These are phyloP conservation scores for Aspergillus spinulosporus DNA, from an alignment of 2,329 filamentous ascomycete species.

Conservation along the genomic window DNA sequence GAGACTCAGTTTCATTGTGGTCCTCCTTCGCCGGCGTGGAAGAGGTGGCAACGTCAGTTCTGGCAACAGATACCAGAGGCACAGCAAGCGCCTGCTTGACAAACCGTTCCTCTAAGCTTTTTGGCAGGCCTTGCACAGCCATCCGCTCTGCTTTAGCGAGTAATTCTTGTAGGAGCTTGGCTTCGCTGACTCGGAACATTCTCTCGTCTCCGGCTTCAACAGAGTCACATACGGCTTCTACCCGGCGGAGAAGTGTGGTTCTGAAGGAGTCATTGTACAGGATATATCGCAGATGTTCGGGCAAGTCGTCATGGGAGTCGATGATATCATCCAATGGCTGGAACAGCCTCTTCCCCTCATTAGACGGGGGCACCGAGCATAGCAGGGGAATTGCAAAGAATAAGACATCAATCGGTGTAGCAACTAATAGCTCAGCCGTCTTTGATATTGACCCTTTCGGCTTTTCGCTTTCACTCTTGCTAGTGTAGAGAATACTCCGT, in stretches of 20 bases:
- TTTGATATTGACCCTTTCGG: slow-evolving; percentile 60
- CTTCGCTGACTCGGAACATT: slow-evolving; percentile 77
- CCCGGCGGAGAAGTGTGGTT: slow-evolving; percentile 61
- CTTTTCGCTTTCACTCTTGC: slow-evolving; percentile 10
- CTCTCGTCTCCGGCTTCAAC: slow-evolving; percentile 80
- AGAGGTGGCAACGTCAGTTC: slow-evolving; percentile 48
- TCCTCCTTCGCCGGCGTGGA: slow-evolving; percentile 6
- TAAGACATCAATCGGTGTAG: slow-evolving; percentile 78
- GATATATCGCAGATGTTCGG: slow-evolving; percentile 43
- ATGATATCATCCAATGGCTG: slow-evolving; percentile 53
- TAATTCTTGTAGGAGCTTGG: slow-evolving; percentile 67
- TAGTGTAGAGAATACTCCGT: slow-evolving; percentile 57
- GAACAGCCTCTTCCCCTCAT: slow-evolving; percentile 40
- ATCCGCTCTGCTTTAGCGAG: slow-evolving; percentile 71
- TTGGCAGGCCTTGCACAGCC: slow-evolving; percentile 65
- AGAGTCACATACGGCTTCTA: slow-evolving; percentile 73
- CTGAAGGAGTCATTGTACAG: slow-evolving; percentile 43
- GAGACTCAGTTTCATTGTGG: slow-evolving; percentile 29
- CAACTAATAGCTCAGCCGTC: slow-evolving; percentile 72
- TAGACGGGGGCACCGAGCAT: slow-evolving; percentile 46
- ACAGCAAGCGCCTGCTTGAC: slow-evolving; percentile 73
- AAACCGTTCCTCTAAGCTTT: slow-evolving; percentile 82
- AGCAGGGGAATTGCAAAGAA: slow-evolving; percentile 81
- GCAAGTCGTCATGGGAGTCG: slow-evolving; percentile 46
- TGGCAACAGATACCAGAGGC: slow-evolving; percentile 69